Conservation (phyloP, 768 basidiomycete species). For the Strobilomyces echinocephalus region DNA sequence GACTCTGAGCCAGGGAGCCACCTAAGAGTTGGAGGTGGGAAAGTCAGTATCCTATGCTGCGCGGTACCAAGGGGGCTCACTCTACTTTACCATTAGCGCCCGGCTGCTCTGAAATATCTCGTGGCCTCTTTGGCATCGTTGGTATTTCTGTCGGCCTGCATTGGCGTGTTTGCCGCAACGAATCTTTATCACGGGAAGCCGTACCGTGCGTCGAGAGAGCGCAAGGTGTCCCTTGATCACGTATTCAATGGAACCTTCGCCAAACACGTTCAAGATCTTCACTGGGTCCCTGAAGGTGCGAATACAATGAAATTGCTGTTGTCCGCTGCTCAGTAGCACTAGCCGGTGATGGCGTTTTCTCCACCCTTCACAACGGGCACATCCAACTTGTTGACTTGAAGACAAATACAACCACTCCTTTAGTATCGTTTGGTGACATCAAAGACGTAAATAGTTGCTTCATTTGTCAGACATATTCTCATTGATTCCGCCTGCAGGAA, state of each 20-base stretch:
- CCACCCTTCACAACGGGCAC: slow-evolving; percentile 50
- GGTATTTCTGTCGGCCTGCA: slow-evolving; percentile 55
- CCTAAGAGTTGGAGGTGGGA: slow-evolving; percentile 34
- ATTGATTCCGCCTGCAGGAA: slow-evolving; percentile 39
- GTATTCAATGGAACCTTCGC: slow-evolving; percentile 89
- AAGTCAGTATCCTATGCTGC: slow-evolving; percentile 28
- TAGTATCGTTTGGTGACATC: slow-evolving; percentile 57
- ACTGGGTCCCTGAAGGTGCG: slow-evolving; percentile 93
- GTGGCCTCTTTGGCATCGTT: slow-evolving; percentile 57
- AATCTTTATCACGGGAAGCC: slow-evolving; percentile 56
- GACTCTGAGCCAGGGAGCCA: slow-evolving; percentile 28
- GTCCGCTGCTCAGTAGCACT: slow-evolving; percentile 6
- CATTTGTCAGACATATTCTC: not conserved
- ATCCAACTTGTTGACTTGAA: slow-evolving; percentile 82
- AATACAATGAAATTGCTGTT: not conserved
- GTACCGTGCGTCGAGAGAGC: slow-evolving; percentile 48
- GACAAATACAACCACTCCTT: slow-evolving; percentile 57
- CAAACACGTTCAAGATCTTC: slow-evolving; percentile 42
- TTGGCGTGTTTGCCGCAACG: slow-evolving; percentile 75
- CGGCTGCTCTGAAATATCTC: slow-evolving; percentile 55
- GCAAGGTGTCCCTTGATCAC: slow-evolving; percentile 81
- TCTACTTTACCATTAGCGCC: slow-evolving; percentile 33
- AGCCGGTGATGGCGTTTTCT: slow-evolving; percentile 96
- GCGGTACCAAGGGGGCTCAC: slow-evolving; percentile 1
- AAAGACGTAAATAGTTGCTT: slow-evolving; percentile 49